These are phyloP conservation scores for Aspergillus carlsbadensis DNA, from an alignment of 495 filamentous ascomycete genomes.

Conservation along the genomic window DNA sequence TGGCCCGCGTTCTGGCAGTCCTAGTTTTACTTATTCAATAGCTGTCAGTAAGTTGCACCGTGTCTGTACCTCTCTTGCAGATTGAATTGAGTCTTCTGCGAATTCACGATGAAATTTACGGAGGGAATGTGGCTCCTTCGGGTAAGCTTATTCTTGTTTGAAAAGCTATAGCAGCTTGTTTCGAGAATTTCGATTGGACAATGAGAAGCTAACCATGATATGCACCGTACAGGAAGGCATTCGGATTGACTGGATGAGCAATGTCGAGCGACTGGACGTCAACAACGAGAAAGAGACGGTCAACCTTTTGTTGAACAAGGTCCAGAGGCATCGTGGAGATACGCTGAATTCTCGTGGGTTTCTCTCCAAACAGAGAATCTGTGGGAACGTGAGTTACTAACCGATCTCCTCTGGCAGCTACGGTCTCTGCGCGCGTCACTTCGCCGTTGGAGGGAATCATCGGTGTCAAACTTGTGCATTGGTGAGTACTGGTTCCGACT, in stretches of 20 bases:
- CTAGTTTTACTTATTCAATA: no score
- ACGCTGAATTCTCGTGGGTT: conserved; percentile 55
- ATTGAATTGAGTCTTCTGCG: not conserved
- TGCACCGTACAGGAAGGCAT: conserved; percentile 31
- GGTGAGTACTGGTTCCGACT: conserved; percentile 48
- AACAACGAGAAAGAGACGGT: conserved; percentile 30
- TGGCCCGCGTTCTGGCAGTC: not conserved
- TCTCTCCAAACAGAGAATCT: not conserved
- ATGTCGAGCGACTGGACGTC: conserved; percentile 40
- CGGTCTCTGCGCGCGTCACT: conserved; percentile 40
- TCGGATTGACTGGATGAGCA: conserved; percentile 49
- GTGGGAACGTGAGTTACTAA: not conserved
- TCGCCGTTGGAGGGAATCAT: conserved; percentile 60
- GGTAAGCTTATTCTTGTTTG: conserved; percentile 20
- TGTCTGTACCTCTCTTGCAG: not conserved
- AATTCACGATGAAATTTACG: conserved; percentile 44
- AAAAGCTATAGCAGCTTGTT: no score
- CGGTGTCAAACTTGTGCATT: conserved; percentile 64
- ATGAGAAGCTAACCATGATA: conserved; percentile 5
- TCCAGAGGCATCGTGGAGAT: conserved; percentile 51
- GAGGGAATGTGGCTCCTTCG: conserved; percentile 44
- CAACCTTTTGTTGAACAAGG: conserved; percentile 41
- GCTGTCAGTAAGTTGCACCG: no score
- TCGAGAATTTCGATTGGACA: no score
- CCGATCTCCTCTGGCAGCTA: conserved; percentile 14